Evolutionary conservation across 148 eudicot species (phyloP), one percentile per base, ranked within the genome.

Genomic region (Spergularia marina): DNA sequence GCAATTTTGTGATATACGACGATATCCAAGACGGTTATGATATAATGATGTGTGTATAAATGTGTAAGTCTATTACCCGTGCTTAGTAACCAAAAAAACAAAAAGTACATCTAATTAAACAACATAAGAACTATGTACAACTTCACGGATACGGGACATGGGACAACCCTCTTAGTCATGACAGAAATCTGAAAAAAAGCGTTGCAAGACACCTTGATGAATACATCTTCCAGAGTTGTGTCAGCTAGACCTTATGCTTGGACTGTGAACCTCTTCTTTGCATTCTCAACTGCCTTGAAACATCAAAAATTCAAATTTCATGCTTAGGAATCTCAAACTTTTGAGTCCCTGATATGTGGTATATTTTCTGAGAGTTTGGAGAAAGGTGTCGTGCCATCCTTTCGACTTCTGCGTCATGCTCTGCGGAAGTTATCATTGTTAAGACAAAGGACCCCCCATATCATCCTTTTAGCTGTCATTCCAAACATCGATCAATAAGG

Each of bases 181-280:
- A 83, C 72, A 90, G 86, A 72, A 72, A 53, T 72, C 84, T n/a
- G 84, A 85, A 89, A 53, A 58, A 89, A 85, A 53, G 98, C 90
- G 51, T 82, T 86, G 2, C 86, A 87, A 54, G 98, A 90, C 68
- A 93, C 98, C 79, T 90, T 93, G 81, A 93, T 93, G 21, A 89
- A 93, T 12, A 93, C 96, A 69, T 93, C 98, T 78, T 90, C 98
- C 75, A 89, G 83, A n/a, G 93, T 90, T 15, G 96, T 90, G 74
- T 93, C 96, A 15, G 96, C 91, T 25, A 93, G 75, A 70, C 96
- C 97, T 93, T 96, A 93, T 57, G 93, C 98, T 55, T 93, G 84
- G 64, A 93, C 90, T 7, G 86, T 78, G 80, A 93, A 93, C 78
- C 82, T 74, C 74, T 90, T 87, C 86, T 93, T 90, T 6, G 94